phyloP scores from a whole-genome alignment of 2,329 filamentous ascomycete species.

The Claviceps digitariae region DNA sequence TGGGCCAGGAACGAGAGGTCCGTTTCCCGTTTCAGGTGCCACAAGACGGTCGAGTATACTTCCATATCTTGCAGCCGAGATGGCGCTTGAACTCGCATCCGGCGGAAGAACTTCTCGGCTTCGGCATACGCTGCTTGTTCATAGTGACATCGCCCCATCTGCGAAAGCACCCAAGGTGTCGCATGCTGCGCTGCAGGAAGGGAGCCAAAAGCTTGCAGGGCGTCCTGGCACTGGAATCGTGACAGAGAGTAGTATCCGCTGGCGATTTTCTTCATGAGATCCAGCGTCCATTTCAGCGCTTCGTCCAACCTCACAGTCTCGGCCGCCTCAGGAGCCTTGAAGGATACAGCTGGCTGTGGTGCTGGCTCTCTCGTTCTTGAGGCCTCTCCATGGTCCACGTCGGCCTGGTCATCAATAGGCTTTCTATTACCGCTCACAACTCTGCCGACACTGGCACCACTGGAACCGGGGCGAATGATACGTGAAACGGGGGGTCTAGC shows the following conservation, averaged over 20 bases:
- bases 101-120: slow-evolving; percentile 74
- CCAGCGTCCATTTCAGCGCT: slow-evolving; percentile 61
- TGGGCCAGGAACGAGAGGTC: slow-evolving; percentile 87
- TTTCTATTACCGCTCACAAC: slow-evolving; percentile 88
- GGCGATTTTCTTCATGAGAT: slow-evolving; percentile 70
- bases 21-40: slow-evolving; percentile 87
- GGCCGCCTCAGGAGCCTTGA: slow-evolving; percentile 27
- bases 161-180: slow-evolving; percentile 84
- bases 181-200: slow-evolving; percentile 67
- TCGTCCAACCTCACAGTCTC: slow-evolving; percentile 59
- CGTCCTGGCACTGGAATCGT: slow-evolving; percentile 66
- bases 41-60: slow-evolving; percentile 96
- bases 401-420: slow-evolving; percentile 51
- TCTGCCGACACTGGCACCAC: slow-evolving; percentile 61
- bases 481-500: slow-evolving; percentile 59
- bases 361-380: slow-evolving; percentile 30
- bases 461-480: slow-evolving; percentile 51
- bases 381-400: slow-evolving; percentile 54
- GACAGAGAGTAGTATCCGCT: slow-evolving; percentile 66
- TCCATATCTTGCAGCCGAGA: slow-evolving; percentile 90
- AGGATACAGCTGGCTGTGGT: slow-evolving; percentile 21
- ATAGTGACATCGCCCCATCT: slow-evolving; percentile 82
- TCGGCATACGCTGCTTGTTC: slow-evolving; percentile 79
- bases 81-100: slow-evolving; percentile 66
- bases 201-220: slow-evolving; percentile 58